A percentile compares a stretch with the other conserved stretches of the same genome.
Conservation (phyloP, 345 rosid genomes). For the Noccaea caerulescens region DNA sequence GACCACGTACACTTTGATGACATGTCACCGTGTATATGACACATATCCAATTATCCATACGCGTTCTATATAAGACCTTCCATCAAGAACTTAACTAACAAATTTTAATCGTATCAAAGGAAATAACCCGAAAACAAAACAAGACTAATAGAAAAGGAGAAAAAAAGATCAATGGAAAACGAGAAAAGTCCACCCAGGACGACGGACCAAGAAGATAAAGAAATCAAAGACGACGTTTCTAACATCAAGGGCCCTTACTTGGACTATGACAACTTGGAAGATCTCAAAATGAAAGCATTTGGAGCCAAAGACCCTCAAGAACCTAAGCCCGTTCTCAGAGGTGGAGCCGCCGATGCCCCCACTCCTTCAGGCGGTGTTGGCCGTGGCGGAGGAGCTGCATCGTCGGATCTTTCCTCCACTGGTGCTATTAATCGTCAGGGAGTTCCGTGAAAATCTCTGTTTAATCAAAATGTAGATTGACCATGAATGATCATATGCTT, state of each 20-base stretch:
- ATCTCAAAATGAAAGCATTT: slow-evolving; percentile 47
- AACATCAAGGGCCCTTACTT: slow-evolving; percentile 33
- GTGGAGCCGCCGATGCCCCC: slow-evolving; percentile 66
- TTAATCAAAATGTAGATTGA: background rate
- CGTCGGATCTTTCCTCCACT: slow-evolving; percentile 31
- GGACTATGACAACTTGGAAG: slow-evolving; percentile 25
- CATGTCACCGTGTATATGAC: too few relatives aligned
- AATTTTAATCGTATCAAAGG: too few relatives aligned
- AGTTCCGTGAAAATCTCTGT: slow-evolving; percentile 17
- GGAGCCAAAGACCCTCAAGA: slow-evolving; percentile 61
- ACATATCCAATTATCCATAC: too few relatives aligned
- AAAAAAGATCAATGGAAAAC: slow-evolving; percentile 9
- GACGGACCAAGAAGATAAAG: background rate
- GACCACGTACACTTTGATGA: too few relatives aligned
- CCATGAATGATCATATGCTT: background rate
- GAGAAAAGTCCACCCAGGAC: slow-evolving; percentile 22
- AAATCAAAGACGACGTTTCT: slow-evolving; percentile 1
- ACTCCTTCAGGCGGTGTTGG: slow-evolving; percentile 54
- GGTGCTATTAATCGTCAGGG: slow-evolving; percentile 31
- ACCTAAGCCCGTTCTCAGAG: slow-evolving; percentile 54
- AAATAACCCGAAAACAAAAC: too few relatives aligned
- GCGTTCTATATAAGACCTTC: too few relatives aligned
- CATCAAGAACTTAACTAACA: too few relatives aligned
- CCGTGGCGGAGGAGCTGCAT: slow-evolving; percentile 29
- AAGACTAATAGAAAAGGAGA: too few relatives aligned